phyloP scores from a whole-genome alignment of 768 basidiomycete genomes.

The Plicaturopsis crispa region DNA sequence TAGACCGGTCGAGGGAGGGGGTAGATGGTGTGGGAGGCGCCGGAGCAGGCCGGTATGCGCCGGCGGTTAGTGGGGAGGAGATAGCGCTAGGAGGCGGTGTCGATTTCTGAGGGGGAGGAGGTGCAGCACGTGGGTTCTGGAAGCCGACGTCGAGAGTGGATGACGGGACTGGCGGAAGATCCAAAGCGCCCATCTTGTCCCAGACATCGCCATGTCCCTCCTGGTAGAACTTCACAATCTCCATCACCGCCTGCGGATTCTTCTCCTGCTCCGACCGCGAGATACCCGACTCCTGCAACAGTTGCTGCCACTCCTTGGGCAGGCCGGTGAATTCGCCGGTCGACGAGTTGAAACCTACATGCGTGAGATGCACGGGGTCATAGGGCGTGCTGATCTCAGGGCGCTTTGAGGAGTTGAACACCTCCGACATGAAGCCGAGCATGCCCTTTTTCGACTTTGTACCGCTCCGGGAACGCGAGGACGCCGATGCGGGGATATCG shows the following conservation, averaged over 20 bases:
- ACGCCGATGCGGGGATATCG: slow-evolving; percentile 4
- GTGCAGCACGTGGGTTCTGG: slow-evolving; percentile 36
- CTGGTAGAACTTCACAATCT: slow-evolving; percentile 98
- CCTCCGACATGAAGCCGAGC: slow-evolving; percentile 56
- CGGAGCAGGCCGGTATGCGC: slow-evolving; percentile 38
- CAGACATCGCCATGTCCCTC: slow-evolving; percentile 76
- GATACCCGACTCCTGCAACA: slow-evolving; percentile 93
- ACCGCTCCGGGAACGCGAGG: slow-evolving; percentile 33
- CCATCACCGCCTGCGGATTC: slow-evolving; percentile 97
- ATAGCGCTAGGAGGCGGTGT: slow-evolving; percentile 14
- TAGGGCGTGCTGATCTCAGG: slow-evolving; percentile 96
- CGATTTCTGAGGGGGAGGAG: slow-evolving; percentile 35
- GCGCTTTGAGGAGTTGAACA: slow-evolving; percentile 69
- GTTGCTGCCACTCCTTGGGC: slow-evolving; percentile 98
- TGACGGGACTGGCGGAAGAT: slow-evolving; percentile 4
- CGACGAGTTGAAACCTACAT: slow-evolving; percentile 98
- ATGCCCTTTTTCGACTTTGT: slow-evolving; percentile 59
- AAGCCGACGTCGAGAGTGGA: slow-evolving; percentile 36
- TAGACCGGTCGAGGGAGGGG: slow-evolving; percentile 67
- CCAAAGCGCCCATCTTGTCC: slow-evolving; percentile 76
- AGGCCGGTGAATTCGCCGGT: slow-evolving; percentile 98
- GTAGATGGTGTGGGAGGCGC: slow-evolving; percentile 33
- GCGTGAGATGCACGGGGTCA: slow-evolving; percentile 98
- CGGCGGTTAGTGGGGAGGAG: too few species aligned
- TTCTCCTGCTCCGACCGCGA: slow-evolving; percentile 92